Percentiles rank a stretch among this genome's conserved stretches.
phyloP scores from a whole-genome alignment of 768 basidiomycete species.

The Xanthoconium purpureum region DNA sequence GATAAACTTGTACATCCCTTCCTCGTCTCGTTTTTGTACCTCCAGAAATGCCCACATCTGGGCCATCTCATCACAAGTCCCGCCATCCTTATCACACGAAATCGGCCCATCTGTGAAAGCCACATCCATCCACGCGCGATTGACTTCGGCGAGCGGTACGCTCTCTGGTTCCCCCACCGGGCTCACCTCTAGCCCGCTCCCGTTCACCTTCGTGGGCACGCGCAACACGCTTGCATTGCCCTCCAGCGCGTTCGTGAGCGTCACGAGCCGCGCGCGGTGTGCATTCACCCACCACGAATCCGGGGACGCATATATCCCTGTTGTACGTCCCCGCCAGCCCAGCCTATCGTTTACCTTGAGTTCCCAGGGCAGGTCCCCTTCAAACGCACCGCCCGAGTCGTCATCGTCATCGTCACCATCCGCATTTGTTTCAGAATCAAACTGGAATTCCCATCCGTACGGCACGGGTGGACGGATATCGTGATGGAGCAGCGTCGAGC shows the following conservation, averaged over 20 bases:
- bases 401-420: conserved; percentile 12
- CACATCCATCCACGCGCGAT: conserved; percentile 59
- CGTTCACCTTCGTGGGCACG: conserved; percentile 18
- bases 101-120: conserved; percentile 49
- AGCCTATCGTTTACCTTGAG: conserved; percentile 59
- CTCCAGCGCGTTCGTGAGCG: conserved; percentile 38
- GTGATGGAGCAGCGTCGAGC: conserved; percentile 48
- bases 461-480: conserved; percentile 52
- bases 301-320: conserved; percentile 49
- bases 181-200: conserved; percentile 20
- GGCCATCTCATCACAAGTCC: conserved; percentile 42
- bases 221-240: conserved; percentile 39
- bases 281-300: conserved; percentile 45
- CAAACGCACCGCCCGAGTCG: conserved; percentile 8
- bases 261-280: conserved; percentile 50
- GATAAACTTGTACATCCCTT: conserved; percentile 59
- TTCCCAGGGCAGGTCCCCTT: conserved; percentile 61
- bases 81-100: conserved; percentile 33
- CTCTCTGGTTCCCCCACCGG: conserved; percentile 35
- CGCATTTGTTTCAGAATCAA: conserved; percentile 8
- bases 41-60: conserved; percentile 49
- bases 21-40: conserved; percentile 42
- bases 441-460: conserved; percentile 46
- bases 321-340: conserved; percentile 73
- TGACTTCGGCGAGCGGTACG: conserved; percentile 40